Percentiles rank a stretch among this genome's conserved stretches.
Conservation (phyloP, 1,284 basidiomycete species). For the Trichosporon inkin region DNA sequence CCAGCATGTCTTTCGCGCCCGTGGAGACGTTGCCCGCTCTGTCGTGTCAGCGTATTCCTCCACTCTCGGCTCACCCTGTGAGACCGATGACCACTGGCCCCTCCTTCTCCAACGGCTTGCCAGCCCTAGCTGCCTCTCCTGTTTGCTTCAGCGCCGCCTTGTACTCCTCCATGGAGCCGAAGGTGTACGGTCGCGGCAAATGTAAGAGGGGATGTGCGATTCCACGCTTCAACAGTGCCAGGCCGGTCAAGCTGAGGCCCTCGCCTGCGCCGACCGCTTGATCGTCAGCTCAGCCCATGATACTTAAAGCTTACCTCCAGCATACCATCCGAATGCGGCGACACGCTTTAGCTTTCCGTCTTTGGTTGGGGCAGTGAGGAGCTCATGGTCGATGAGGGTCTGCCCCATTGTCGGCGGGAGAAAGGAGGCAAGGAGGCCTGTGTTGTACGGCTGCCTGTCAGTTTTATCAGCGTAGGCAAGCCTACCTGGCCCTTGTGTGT, state of each 20-base stretch:
- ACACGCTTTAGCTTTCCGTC: slow-evolving; percentile 62
- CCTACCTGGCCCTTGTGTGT: slow-evolving; percentile 63
- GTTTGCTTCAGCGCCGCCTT: slow-evolving; percentile 59
- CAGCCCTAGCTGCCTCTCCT: slow-evolving; percentile 51
- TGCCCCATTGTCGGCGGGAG: slow-evolving; percentile 52
- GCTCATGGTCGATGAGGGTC: slow-evolving; percentile 76
- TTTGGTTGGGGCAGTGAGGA: slow-evolving; percentile 56
- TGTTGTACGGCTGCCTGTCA: slow-evolving; percentile 71
- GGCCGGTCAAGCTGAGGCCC: slow-evolving; percentile 70
- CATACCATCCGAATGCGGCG: slow-evolving; percentile 83
- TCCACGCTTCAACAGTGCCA: slow-evolving; percentile 69
- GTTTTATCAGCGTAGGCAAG: not conserved
- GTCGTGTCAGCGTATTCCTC: not conserved
- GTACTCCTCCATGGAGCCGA: slow-evolving; percentile 60
- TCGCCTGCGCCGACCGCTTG: slow-evolving; percentile 63
- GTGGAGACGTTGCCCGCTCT: slow-evolving; percentile 74
- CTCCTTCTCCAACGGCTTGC: slow-evolving; percentile 37
- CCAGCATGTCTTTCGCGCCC: slow-evolving; percentile 67
- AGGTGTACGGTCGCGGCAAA: slow-evolving; percentile 73
- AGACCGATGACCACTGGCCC: slow-evolving; percentile 77
- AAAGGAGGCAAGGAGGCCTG: slow-evolving; percentile 67
- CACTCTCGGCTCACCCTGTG: slow-evolving; percentile 61
- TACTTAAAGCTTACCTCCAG: slow-evolving; percentile 61
- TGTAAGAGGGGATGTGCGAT: slow-evolving; percentile 79
- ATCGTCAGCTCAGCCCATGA: not conserved